These are phyloP conservation scores for Crithidia mellificae DNA, from an alignment of 208 protist species.

Conservation along the genomic window DNA sequence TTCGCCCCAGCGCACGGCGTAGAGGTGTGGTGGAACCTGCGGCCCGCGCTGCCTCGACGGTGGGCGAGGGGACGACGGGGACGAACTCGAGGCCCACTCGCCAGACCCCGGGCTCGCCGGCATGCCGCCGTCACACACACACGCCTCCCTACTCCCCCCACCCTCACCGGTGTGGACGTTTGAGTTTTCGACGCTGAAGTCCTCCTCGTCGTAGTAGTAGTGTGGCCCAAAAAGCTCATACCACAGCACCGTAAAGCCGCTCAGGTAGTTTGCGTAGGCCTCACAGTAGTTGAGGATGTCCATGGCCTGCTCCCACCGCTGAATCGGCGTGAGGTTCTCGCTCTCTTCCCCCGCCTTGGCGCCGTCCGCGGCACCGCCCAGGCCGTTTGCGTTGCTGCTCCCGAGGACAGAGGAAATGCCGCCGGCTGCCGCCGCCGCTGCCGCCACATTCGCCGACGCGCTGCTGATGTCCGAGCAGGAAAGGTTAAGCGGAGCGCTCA, in stretches of 20 bases:
- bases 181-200: no score
- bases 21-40: slow-evolving; percentile 61
- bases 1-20: slow-evolving; percentile 63
- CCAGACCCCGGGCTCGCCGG: not conserved
- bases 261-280: slow-evolving; percentile 54
- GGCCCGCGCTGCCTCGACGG: not conserved
- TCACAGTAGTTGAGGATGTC: slow-evolving; percentile 42
- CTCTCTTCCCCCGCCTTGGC: not conserved
- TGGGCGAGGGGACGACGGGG: not conserved
- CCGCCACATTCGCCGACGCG: not conserved
- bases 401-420: not conserved
- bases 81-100: slow-evolving; percentile 13
- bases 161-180: not conserved
- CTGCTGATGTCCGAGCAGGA: slow-evolving; percentile 5
- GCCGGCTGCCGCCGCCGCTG: not conserved
- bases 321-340: slow-evolving; percentile 8
- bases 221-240: slow-evolving; percentile 59
- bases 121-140: no score
- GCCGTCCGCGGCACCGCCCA: not conserved
- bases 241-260: slow-evolving; percentile 61
- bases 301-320: slow-evolving; percentile 28
- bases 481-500: not conserved
- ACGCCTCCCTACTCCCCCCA: not conserved
- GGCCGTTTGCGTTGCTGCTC: no score
- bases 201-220: slow-evolving; percentile 33